phyloP scores from a whole-genome alignment of 1,284 basidiomycete genomes.

The Sporisorium graminicola region DNA sequence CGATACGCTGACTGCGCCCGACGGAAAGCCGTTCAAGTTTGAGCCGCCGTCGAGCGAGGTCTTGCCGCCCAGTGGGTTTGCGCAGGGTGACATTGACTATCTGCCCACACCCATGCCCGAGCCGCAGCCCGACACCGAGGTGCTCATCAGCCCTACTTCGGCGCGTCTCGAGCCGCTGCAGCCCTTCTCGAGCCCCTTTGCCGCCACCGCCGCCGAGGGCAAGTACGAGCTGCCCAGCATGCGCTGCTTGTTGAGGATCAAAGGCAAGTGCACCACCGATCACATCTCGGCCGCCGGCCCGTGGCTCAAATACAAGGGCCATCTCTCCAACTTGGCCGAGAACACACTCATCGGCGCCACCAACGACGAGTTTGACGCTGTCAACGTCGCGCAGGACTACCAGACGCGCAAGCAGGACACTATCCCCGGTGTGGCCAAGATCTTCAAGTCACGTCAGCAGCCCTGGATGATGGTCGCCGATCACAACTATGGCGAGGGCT shows the following conservation, averaged over 20 bases:
- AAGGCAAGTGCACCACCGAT: slow-evolving; percentile 98
- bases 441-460: slow-evolving; percentile 64
- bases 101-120: slow-evolving; percentile 83
- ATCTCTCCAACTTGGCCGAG: slow-evolving; percentile 94
- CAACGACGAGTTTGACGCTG: slow-evolving; percentile 71
- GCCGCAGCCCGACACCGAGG: slow-evolving; percentile 78
- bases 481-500: slow-evolving; percentile 89
- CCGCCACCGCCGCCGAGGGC: slow-evolving; percentile 65
- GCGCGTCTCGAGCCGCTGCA: slow-evolving; percentile 84
- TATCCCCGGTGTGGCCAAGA: slow-evolving; percentile 66
- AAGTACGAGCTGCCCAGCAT: slow-evolving; percentile 80
- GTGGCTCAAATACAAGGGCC: slow-evolving; percentile 96
- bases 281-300: slow-evolving; percentile 69
- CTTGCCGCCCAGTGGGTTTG: slow-evolving; percentile 86
- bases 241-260: slow-evolving; percentile 84
- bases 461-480: slow-evolving; percentile 95
- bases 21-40: slow-evolving; percentile 86
- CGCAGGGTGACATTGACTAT: slow-evolving; percentile 80
- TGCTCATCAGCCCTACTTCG: slow-evolving; percentile 74
- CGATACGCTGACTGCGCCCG: slow-evolving; percentile 81
- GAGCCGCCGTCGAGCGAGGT: slow-evolving; percentile 84
- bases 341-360: slow-evolving; percentile 77
- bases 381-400: slow-evolving; percentile 69
- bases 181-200: slow-evolving; percentile 87
- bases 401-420: slow-evolving; percentile 56